Base-by-base conservation (phyloP, 495 filamentous ascomycete species). In the Neurospora sp. region DNA sequence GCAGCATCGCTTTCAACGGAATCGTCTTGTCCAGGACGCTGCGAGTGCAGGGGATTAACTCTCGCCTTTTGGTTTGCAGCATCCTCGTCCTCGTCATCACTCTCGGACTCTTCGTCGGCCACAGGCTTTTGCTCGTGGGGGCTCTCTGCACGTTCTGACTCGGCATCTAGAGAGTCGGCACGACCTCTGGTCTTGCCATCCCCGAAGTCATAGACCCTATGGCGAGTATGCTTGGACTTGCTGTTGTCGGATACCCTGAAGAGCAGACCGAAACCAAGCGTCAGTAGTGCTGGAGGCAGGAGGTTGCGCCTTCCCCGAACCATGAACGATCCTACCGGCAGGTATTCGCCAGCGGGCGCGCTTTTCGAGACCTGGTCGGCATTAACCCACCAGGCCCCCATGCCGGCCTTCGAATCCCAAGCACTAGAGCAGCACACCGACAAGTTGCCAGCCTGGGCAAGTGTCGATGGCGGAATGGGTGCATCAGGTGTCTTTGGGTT, bases 401-500 rank as follows among this genome's bases (percentile, higher is more conserved):
- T 96, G 10, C 92, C 89, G 6, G 94, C 94, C 82, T 98, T 99
- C 0, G 92, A 94, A 69, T 98, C 96, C 96, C 96, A 99, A 2
- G 94, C 94, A 68, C 80, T 90, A 1, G 94, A 97, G 39, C 92
- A 92, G 68, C 91, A 89, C 37, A 98, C 92, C 3, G 90, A 90
- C 20, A 98, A 78, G 70, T 88, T 91, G 2, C 96, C 96, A 16
- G 96, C 95, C 81, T 99, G 96, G 0, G 92, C 91, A 8, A 99
- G 82, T 0, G 96, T 98, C 8, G 92, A 93, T 6, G 96, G 96
- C 10, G 96, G 90, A 69, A 99, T 95, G 0, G 94, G 94, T 0
- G 92, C 90, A 77, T 94, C 90, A 3, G 91, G 86, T 18, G 87
- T 91, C 35, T 85, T 87, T 0, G 89, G 83, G 74, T 89, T 90